Conservation (phyloP, 441 rosid genomes). For the Erodium texanum region DNA sequence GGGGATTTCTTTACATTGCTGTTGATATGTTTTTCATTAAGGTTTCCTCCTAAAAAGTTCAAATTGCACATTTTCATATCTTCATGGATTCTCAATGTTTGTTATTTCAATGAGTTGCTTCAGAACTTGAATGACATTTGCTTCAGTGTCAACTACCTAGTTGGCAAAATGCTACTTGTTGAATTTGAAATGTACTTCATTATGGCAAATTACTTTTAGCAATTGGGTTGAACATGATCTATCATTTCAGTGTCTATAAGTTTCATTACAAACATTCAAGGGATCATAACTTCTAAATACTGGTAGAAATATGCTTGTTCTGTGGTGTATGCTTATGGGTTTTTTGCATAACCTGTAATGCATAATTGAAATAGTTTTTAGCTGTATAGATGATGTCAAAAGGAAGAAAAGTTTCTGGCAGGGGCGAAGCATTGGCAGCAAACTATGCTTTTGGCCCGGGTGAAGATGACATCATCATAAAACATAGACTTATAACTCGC, state of each 20-base stretch:
- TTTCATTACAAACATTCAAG: neutral
- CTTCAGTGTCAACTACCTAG: too few relatives aligned
- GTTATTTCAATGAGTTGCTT: too few relatives aligned
- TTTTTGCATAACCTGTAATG: constrained; percentile 9
- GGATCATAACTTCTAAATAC: neutral
- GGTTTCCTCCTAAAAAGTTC: neutral
- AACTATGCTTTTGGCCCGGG: constrained; percentile 68
- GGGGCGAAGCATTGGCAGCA: constrained; percentile 53
- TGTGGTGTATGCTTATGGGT: neutral
- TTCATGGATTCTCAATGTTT: too few relatives aligned
- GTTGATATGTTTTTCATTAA: neutral
- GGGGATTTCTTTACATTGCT: neutral
- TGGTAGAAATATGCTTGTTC: too few relatives aligned
- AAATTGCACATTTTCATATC: neutral
- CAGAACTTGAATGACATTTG: too few relatives aligned
- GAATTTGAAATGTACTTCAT: too few relatives aligned
- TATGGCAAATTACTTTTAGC: neutral
- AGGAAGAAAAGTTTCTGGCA: constrained; percentile 52
- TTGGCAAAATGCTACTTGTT: too few relatives aligned
- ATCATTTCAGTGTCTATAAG: neutral
- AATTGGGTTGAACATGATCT: neutral
- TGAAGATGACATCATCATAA: constrained; percentile 68
- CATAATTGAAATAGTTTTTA: constrained; percentile 21
- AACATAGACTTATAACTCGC: constrained; percentile 70
- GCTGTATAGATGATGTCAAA: constrained; percentile 43